These are phyloP conservation scores for Penicillium freii DNA, from an alignment of 2,329 filamentous ascomycete genomes.

Conservation along the genomic window DNA sequence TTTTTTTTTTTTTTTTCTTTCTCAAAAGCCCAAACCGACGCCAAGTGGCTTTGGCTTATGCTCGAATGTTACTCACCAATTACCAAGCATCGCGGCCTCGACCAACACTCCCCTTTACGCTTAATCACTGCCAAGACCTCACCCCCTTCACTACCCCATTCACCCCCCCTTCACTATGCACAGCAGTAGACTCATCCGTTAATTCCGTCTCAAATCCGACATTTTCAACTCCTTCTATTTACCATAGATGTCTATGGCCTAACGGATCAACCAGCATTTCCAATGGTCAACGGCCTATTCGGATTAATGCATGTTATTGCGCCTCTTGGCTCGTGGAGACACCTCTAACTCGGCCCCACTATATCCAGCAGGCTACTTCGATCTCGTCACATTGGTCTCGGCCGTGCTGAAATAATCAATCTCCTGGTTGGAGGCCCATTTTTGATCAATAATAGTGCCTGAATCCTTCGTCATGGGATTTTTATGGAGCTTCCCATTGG, in stretches of 20 bases:
- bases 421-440: slow-evolving; percentile 11
- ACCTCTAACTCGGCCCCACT: neutral
- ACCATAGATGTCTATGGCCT: neutral
- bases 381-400: slow-evolving; percentile 11
- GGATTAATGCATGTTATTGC: neutral
- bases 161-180: neutral
- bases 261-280: neutral
- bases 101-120: slow-evolving; percentile 1
- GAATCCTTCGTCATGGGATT: neutral
- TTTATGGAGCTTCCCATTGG: slow-evolving; percentile 8
- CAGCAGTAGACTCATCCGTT: neutral
- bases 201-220: neutral
- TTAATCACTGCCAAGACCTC: slow-evolving; percentile 12
- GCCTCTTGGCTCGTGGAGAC: slow-evolving; percentile 2
- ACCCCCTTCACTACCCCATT: neutral
- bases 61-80: neutral
- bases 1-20: neutral
- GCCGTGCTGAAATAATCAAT: slow-evolving; percentile 18
- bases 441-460: slow-evolving; percentile 1
- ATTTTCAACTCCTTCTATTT: neutral
- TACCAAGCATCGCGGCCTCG: slow-evolving; percentile 19
- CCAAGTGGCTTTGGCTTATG: neutral
- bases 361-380: neutral
- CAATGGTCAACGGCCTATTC: neutral
- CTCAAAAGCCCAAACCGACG: neutral